These are phyloP conservation scores for Papiliotrema fonsecae DNA, from an alignment of 1,284 basidiomycete species.

Conservation along the genomic window DNA sequence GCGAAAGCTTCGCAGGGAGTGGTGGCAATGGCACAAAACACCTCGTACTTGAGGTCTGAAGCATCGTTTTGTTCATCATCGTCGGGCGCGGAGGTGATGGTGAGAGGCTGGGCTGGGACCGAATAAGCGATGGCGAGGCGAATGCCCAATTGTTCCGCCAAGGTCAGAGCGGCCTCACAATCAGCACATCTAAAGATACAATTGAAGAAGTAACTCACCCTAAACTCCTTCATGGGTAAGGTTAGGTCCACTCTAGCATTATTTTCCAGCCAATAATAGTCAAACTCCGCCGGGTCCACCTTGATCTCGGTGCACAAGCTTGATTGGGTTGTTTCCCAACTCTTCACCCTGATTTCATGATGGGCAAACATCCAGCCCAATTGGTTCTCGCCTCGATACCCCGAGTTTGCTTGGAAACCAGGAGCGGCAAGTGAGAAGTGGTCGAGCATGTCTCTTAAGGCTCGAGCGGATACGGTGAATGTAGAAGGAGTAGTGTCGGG, in stretches of 20 bases:
- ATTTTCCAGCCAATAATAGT: slow-evolving; percentile 33
- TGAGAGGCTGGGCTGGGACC: slow-evolving; percentile 40
- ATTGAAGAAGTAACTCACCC: slow-evolving; percentile 26
- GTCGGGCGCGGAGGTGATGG: slow-evolving; percentile 23
- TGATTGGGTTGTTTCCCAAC: slow-evolving; percentile 31
- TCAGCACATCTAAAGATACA: slow-evolving; percentile 7
- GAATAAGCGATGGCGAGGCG: slow-evolving; percentile 41
- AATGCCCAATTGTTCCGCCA: slow-evolving; percentile 42
- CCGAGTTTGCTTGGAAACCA: neutral
- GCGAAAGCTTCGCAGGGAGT: slow-evolving; percentile 37
- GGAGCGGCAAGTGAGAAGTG: slow-evolving; percentile 35
- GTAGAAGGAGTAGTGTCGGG: slow-evolving; percentile 37
- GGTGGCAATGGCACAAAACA: slow-evolving; percentile 46
- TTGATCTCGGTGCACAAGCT: slow-evolving; percentile 42
- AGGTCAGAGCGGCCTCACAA: slow-evolving; percentile 37
- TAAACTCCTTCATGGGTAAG: slow-evolving; percentile 47
- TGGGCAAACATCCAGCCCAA: slow-evolving; percentile 44
- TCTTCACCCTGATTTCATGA: slow-evolving; percentile 40
- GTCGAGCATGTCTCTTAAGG: slow-evolving; percentile 44
- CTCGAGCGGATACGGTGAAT: slow-evolving; percentile 37
- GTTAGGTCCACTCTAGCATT: slow-evolving; percentile 33
- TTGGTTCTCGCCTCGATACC: slow-evolving; percentile 28
- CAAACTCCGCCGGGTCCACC: slow-evolving; percentile 39
- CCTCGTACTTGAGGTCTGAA: slow-evolving; percentile 20
- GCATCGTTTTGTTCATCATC: neutral